Evolutionary conservation across 2,329 filamentous ascomycete genomes (phyloP).

Genomic region (Capronia americana): DNA sequence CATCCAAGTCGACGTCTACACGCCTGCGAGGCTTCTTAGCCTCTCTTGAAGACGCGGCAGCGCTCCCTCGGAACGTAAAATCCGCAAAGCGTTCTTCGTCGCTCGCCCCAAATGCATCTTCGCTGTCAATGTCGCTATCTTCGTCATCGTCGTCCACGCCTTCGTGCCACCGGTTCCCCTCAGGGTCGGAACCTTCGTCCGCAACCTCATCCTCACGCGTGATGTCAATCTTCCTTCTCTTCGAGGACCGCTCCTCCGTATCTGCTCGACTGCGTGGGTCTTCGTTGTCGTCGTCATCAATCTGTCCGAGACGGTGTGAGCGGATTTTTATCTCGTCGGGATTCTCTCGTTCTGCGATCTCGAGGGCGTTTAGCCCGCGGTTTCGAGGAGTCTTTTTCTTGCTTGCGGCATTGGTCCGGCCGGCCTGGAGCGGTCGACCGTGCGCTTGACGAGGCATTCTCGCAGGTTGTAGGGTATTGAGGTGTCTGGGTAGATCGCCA

Average conservation of each 20-base stretch:
- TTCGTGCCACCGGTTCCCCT: constrained; percentile 83
- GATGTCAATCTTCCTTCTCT: constrained; percentile 44
- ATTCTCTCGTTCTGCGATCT: constrained; percentile 66
- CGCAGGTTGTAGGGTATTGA: not conserved
- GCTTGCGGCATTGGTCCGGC: constrained; percentile 40
- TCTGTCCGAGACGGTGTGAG: constrained; percentile 64
- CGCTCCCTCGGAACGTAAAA: constrained; percentile 70
- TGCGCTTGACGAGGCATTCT: constrained; percentile 40
- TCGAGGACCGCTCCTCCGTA: constrained; percentile 47
- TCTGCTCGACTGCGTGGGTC: constrained; percentile 49
- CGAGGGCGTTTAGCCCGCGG: constrained; percentile 65
- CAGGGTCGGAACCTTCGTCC: constrained; percentile 75
- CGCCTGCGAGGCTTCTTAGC: constrained; percentile 27
- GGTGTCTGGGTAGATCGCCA: not conserved
- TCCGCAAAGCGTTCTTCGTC: constrained; percentile 85
- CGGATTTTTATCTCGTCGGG: constrained; percentile 61
- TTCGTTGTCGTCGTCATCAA: constrained; percentile 60
- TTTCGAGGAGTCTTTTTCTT: constrained; percentile 46
- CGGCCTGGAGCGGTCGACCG: constrained; percentile 42
- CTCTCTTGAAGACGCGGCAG: constrained; percentile 36
- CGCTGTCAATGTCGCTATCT: constrained; percentile 73
- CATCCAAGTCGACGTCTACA: constrained; percentile 53
- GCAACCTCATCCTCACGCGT: constrained; percentile 48
- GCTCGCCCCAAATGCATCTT: constrained; percentile 86
- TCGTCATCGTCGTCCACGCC: constrained; percentile 72